These are phyloP conservation scores for Kokia cookei DNA, from an alignment of 441 rosid species.

Conservation along the genomic window DNA sequence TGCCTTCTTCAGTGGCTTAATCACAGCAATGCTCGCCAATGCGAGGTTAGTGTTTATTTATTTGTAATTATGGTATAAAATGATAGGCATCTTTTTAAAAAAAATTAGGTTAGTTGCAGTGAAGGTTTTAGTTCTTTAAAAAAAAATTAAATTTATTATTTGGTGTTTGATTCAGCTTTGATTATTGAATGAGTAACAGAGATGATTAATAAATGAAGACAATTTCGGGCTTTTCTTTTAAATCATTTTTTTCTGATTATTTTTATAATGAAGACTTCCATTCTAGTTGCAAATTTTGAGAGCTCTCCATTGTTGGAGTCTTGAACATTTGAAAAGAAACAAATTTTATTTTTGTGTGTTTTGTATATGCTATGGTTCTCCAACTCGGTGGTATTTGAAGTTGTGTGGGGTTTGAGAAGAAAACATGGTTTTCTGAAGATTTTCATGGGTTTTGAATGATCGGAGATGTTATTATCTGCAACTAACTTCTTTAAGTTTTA, in stretches of 20 bases:
- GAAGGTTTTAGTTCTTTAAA: background rate
- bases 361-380: background rate
- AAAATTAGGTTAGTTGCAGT: background rate
- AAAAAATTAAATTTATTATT: background rate
- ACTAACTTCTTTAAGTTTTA: background rate
- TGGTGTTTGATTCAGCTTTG: background rate
- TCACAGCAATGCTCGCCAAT: conserved; percentile 98
- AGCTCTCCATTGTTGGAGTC: background rate
- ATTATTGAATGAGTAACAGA: background rate
- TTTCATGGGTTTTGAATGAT: background rate
- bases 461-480: background rate
- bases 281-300: background rate
- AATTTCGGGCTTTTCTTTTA: background rate
- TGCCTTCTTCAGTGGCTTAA: conserved; percentile 98
- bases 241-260: background rate
- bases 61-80: background rate
- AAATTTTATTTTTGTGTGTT: background rate
- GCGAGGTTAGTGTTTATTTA: conserved; percentile 57
- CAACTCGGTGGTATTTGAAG: background rate
- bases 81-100: background rate
- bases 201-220: background rate
- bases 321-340: background rate
- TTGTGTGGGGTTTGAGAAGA: background rate
- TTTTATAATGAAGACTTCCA: background rate
- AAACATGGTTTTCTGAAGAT: background rate